phyloP scores from a whole-genome alignment of 2,329 filamentous ascomycete genomes.

The Epichloe sibirici region DNA sequence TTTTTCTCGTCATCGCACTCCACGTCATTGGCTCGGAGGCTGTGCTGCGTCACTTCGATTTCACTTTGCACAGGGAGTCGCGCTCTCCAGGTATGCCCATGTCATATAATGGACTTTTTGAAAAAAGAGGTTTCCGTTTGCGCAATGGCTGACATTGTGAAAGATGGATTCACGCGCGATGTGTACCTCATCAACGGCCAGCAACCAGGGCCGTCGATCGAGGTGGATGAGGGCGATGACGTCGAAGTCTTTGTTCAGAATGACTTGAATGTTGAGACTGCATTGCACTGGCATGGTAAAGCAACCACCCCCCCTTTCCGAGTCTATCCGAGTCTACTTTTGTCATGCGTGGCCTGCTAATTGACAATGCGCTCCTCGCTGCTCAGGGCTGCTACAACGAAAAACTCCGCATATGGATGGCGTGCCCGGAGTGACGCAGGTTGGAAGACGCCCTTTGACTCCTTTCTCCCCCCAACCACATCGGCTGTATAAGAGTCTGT shows the following conservation, averaged over 20 bases:
- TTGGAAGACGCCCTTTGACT: neutral
- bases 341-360: neutral
- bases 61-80: slow-evolving; percentile 1
- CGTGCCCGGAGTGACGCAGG: slow-evolving; percentile 4
- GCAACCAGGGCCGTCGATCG: slow-evolving; percentile 8
- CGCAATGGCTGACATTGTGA: neutral
- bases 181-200: slow-evolving; percentile 8
- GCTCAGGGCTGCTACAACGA: slow-evolving; percentile 1
- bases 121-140: too few relatives aligned
- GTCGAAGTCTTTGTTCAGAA: slow-evolving; percentile 4
- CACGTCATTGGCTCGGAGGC: neutral
- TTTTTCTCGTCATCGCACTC: neutral
- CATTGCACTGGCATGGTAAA: neutral
- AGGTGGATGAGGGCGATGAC: slow-evolving; percentile 4
- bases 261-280: neutral
- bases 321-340: neutral
- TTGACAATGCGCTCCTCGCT: neutral
- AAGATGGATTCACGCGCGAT: slow-evolving; percentile 4
- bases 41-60: slow-evolving; percentile 1
- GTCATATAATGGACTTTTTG: too few relatives aligned
- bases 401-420: slow-evolving; percentile 3
- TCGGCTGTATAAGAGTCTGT: neutral
- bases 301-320: too few relatives aligned
- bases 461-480: neutral
- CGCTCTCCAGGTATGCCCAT: slow-evolving; percentile 3